Conservation (phyloP, 2,329 filamentous ascomycete species). For the Lachnellula hyalina region DNA sequence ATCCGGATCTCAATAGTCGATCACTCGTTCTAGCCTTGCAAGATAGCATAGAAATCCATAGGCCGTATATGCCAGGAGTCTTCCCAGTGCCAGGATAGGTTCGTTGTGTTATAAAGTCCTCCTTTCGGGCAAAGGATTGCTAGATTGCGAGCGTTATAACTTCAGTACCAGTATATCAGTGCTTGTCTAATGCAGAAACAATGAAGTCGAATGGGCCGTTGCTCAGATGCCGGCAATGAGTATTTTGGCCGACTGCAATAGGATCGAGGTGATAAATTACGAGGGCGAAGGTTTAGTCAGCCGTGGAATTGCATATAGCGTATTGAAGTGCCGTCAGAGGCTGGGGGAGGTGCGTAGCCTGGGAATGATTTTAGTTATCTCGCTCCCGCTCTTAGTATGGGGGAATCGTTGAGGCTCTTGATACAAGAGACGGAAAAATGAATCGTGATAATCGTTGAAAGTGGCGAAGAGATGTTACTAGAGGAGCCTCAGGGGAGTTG, state of each 20-base stretch:
- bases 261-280: background rate
- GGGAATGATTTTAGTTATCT: background rate
- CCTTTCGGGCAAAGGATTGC: background rate
- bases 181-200: slow-evolving; percentile 7
- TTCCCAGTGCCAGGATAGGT: background rate
- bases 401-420: background rate
- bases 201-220: slow-evolving; percentile 18
- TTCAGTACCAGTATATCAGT: slow-evolving; percentile 16
- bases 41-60: background rate
- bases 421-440: background rate
- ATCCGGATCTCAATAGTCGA: slow-evolving; percentile 6
- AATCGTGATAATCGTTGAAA: background rate
- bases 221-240: slow-evolving; percentile 17
- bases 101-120: background rate
- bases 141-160: background rate
- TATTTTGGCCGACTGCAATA: slow-evolving; percentile 3
- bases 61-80: background rate
- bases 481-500: too few relatives aligned
- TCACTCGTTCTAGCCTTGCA: slow-evolving; percentile 4
- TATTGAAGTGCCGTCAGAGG: background rate
- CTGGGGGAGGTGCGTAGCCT: background rate
- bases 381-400: background rate
- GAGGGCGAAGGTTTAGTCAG: background rate
- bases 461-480: too few relatives aligned
- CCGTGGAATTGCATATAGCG: background rate